Evolutionary conservation across 257 asterid genomes (phyloP).

Genomic region (Nicotiana undulata): DNA sequence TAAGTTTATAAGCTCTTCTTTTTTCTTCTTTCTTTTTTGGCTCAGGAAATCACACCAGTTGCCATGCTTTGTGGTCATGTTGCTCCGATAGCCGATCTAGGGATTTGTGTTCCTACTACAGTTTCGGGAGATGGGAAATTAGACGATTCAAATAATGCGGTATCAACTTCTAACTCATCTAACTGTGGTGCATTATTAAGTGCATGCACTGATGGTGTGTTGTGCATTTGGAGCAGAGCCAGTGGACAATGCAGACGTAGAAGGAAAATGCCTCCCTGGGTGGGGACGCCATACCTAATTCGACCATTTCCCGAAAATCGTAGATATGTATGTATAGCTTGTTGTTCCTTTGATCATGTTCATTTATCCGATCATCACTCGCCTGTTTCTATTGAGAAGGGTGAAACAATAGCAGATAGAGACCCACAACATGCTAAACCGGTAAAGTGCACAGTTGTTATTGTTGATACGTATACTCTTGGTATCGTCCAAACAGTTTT

Average conservation of each 20-base stretch:
- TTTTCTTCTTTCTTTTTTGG: slow-evolving; percentile 17
- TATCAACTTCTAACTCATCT: slow-evolving; percentile 28
- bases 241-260: slow-evolving; percentile 90
- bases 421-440: slow-evolving; percentile 33
- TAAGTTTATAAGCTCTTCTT: not conserved
- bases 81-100: slow-evolving; percentile 72
- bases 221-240: slow-evolving; percentile 85
- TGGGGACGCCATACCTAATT: slow-evolving; percentile 68
- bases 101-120: slow-evolving; percentile 64
- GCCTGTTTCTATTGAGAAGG: slow-evolving; percentile 21
- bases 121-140: slow-evolving; percentile 41
- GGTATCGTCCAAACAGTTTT: slow-evolving; percentile 72
- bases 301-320: slow-evolving; percentile 55
- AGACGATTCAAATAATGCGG: slow-evolving; percentile 25
- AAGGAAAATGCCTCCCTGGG: slow-evolving; percentile 96
- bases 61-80: slow-evolving; percentile 95
- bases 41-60: slow-evolving; percentile 77
- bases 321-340: slow-evolving; percentile 72
- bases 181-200: slow-evolving; percentile 63
- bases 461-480: slow-evolving; percentile 71
- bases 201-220: slow-evolving; percentile 77
- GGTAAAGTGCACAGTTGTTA: slow-evolving; percentile 52
- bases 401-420: slow-evolving; percentile 26
- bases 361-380: slow-evolving; percentile 27
- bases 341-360: slow-evolving; percentile 37